Evolutionary conservation across 164 flowering plant genomes (phyloP).

Genomic region (Tetracentron sinense): DNA sequence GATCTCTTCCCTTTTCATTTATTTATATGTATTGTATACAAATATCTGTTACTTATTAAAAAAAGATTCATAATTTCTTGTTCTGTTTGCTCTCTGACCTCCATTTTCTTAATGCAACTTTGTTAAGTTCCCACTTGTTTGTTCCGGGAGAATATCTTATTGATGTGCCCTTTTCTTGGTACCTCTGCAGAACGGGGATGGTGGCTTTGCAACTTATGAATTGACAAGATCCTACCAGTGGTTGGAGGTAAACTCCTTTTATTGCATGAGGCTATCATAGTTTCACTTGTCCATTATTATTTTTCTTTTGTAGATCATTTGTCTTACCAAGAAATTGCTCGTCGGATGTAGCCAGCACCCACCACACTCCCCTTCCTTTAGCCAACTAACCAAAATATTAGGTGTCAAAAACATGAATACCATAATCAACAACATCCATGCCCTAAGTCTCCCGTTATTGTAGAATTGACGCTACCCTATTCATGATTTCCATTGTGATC

Average conservation of each 20-base stretch:
- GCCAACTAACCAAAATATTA: neutral
- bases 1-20: no score
- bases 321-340: neutral
- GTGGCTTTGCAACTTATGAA: slow-evolving; percentile 93
- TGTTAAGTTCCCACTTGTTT: neutral
- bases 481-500: no score
- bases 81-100: neutral
- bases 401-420: neutral
- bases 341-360: neutral
- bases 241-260: slow-evolving; percentile 71
- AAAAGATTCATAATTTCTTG: no score
- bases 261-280: neutral
- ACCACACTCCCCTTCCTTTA: neutral
- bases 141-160: neutral
- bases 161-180: neutral
- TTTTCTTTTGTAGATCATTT: neutral
- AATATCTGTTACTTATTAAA: no score
- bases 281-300: neutral
- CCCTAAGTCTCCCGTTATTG: neutral
- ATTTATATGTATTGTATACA: no score
- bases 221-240: slow-evolving; percentile 85
- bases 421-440: neutral
- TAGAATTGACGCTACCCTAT: neutral
- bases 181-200: slow-evolving; percentile 60
- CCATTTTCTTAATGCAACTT: neutral